A percentile compares a stretch with the other conserved stretches of the same genome.
phyloP scores from a whole-genome alignment of 2,329 filamentous ascomycete species.

The Ramichloridium luteum region DNA sequence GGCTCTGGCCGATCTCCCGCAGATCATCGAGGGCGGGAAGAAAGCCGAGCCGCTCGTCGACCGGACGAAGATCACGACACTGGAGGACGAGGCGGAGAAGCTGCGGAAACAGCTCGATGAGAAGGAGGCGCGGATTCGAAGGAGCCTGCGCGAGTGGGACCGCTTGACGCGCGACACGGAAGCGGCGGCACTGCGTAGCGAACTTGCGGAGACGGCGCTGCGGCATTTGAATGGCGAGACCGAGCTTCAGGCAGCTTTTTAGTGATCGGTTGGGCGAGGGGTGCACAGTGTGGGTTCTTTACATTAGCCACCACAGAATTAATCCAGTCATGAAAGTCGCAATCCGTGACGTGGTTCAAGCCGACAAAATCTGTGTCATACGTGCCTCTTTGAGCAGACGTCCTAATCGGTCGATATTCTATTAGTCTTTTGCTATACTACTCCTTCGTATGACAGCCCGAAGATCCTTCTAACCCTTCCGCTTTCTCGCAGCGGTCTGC shows the following conservation, averaged over 20 bases:
- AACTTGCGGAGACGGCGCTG: constrained; percentile 36
- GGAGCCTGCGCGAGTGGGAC: constrained; percentile 35
- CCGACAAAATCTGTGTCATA: no score
- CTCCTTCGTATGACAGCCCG: no score
- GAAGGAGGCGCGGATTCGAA: constrained; percentile 33
- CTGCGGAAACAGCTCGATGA: constrained; percentile 35
- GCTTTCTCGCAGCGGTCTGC: constrained; percentile 8
- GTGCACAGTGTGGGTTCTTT: no score
- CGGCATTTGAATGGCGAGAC: constrained; percentile 20
- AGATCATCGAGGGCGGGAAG: constrained; percentile 32
- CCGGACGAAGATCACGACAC: constrained; percentile 30
- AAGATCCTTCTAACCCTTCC: constrained; percentile 9
- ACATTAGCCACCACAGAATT: no score
- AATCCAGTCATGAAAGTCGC: no score
- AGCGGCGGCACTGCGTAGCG: constrained; percentile 32
- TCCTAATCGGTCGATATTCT: no score
- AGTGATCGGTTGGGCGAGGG: constrained; percentile 9
- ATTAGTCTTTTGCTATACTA: no score
- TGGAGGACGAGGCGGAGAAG: constrained; percentile 37
- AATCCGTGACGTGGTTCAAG: no score
- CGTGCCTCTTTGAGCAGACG: no score
- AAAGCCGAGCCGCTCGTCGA: constrained; percentile 33
- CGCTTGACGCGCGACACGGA: constrained; percentile 32
- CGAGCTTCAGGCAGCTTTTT: constrained; percentile 18
- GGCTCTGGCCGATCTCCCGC: constrained; percentile 32